Evolutionary conservation across 2,329 filamentous ascomycete species (phyloP), one percentile per base, ranked within the genome.

Genomic region (Samsoniella hepiali): DNA sequence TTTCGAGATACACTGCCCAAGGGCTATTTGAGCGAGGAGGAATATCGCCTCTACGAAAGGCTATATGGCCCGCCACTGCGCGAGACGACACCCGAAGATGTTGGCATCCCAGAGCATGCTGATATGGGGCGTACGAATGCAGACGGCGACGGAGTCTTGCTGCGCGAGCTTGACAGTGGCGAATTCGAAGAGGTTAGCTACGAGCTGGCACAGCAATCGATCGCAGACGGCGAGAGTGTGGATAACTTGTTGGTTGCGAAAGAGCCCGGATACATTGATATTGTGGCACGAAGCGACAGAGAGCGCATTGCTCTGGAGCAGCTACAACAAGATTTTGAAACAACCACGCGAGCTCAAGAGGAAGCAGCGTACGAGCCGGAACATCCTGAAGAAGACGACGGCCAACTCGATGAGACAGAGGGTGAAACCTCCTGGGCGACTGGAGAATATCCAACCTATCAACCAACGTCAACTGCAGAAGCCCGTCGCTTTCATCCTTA

Each of bases 1-100:
- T 96, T 92, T 73, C 89, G 92, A 65, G 88, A 95, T 70, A 88
- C 83, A 0, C 76, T 97, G 31, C 93, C 93, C 0, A 84, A 86
- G 38, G 87, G 83, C 40, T 86, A 91, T 69, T 75, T 97, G 58
- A 87, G 81, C 40, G 80, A 82, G 1, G 84, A 89, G 60, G 93
- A 97, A 73, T 88, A 89, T 70, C 79, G 78, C 55, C 78, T 96
- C 1, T 97, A 96, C 74, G 87, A 90, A 71, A 83, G 92, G 67
- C 77, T 96, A 17, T 97, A 95, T 73, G 94, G 93, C 1, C 81
- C 88, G 40, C 91, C 93, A 2, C 73, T 91, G 65, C 82, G 87
- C 49, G 81, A 84, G 59, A 88, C 85, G 2, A 74, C 71, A 8
- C 81, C 84, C 1, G 86, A 88, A 63, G 85, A 89, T 73, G 80